Percentiles rank a stretch among this genome's conserved stretches.
phyloP scores from a whole-genome alignment of 2,329 filamentous ascomycete genomes.

The Tricladium varicosporioides region DNA sequence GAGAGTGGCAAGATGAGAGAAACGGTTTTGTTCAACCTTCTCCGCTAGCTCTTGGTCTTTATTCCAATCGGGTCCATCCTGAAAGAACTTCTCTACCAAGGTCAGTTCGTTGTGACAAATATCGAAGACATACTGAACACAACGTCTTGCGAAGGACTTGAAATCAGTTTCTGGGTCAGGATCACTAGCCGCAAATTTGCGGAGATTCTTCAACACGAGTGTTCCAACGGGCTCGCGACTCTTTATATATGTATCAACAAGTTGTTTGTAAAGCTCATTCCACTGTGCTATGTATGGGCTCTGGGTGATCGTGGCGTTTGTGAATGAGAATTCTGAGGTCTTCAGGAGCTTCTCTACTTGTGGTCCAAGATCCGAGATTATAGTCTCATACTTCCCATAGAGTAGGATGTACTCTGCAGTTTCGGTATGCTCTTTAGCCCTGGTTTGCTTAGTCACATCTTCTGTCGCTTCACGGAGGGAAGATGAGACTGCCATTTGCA shows the following conservation, averaged over 20 bases:
- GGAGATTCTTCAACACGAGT: constrained; percentile 58
- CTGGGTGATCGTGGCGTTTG: constrained; percentile 64
- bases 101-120: constrained; percentile 33
- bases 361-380: constrained; percentile 54
- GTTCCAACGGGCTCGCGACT: constrained; percentile 46
- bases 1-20: constrained; percentile 30
- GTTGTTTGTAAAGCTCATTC: constrained; percentile 55
- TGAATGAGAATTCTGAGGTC: constrained; percentile 40
- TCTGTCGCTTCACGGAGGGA: constrained; percentile 51
- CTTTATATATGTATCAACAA: constrained; percentile 47
- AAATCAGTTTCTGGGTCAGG: constrained; percentile 31
- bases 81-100: constrained; percentile 30
- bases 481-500: constrained; percentile 38
- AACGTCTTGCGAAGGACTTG: constrained; percentile 29
- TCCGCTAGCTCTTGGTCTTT: constrained; percentile 28
- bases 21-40: constrained; percentile 28
- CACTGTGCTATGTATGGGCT: constrained; percentile 60
- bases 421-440: constrained; percentile 64
- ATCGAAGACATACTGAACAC: constrained; percentile 32
- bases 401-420: constrained; percentile 69
- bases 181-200: constrained; percentile 39
- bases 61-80: constrained; percentile 30
- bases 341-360: constrained; percentile 58
- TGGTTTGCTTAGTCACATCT: constrained; percentile 60
- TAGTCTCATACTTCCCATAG: constrained; percentile 63